Base-by-base conservation (phyloP, 176 grass and related monocot genomes). In the Elymus sibiricus region DNA sequence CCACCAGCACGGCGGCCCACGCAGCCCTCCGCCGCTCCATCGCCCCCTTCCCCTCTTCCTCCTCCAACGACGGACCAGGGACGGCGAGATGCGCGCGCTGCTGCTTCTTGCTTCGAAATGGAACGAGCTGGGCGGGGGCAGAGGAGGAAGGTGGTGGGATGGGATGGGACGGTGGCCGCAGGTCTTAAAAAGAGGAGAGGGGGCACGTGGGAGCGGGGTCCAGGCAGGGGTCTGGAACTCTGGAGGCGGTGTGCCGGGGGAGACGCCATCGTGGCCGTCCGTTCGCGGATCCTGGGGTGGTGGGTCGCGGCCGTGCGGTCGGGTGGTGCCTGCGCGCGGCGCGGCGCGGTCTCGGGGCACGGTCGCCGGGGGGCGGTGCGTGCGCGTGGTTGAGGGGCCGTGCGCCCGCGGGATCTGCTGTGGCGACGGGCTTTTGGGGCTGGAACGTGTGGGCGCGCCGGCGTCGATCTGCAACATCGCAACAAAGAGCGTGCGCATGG, bases 1-100 rank as follows among this genome's bases (percentile, higher is more conserved):
- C 80, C 29, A 84, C 55, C 78, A 95, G 67, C 82, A 28, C n/a
- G 17, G 86, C 72, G 40, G 74, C 46, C 74, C 71, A 66, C 59
- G 22, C 40, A 42, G 25, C 47, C 17, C 27, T 31, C 42, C 5
- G 31, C 60, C 58, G 70, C 2, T 55, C 65, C 74, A 68, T 85
- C 70, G 9, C 32, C 10, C 13, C 6, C 55, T 14, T 17, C 0
- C 31, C 35, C 17, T 65, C 58, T 35, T n/a, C 24, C 38, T 62
- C 3, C 1, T 49, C 28, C 25, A 13, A 13, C 61, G 15, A 51
- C 3, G 25, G 11, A 32, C 25, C 29, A 32, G 78, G 6, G 11
- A 4, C 35, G 2, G 19, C 11, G 13, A 16, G 27, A 46, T 49
- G 76, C n/a, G 53, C 22, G n/a, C n/a, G 69, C 22, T 17, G 71